Conservation (phyloP, 228 moss, liverwort and hornwort species). For the Sphagnum fallax region DNA sequence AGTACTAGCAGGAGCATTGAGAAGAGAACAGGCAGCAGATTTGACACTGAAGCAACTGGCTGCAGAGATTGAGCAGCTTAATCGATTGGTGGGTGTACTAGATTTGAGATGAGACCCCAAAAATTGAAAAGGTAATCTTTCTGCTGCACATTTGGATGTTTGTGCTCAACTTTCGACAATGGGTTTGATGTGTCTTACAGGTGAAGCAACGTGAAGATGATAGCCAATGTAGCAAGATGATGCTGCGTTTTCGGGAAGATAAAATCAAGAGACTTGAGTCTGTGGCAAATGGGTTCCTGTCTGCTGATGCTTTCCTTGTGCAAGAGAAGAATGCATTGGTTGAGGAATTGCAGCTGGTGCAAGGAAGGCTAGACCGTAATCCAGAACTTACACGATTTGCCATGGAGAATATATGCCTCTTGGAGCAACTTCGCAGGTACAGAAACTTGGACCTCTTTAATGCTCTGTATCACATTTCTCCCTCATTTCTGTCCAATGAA, state of each 20-base stretch:
- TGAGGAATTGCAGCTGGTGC: slow-evolving; percentile 67
- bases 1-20: slow-evolving; percentile 75
- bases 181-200: slow-evolving; percentile 16
- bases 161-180: neutral
- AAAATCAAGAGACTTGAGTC: slow-evolving; percentile 82
- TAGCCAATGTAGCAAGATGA: slow-evolving; percentile 89
- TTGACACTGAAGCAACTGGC: slow-evolving; percentile 52
- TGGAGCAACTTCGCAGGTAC: slow-evolving; percentile 92
- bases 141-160: too few species aligned
- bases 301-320: slow-evolving; percentile 48
- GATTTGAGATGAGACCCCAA: too few species aligned
- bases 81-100: slow-evolving; percentile 56
- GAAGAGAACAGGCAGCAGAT: slow-evolving; percentile 81
- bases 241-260: slow-evolving; percentile 91
- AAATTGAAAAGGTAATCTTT: too few species aligned
- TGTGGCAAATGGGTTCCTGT: slow-evolving; percentile 45
- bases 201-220: slow-evolving; percentile 95
- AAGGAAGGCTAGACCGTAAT: slow-evolving; percentile 75
- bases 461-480: too few species aligned
- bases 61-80: slow-evolving; percentile 86
- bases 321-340: slow-evolving; percentile 61
- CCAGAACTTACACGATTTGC: slow-evolving; percentile 95
- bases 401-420: slow-evolving; percentile 85
- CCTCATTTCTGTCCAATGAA: too few species aligned
- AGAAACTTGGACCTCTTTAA: neutral